Evolutionary conservation across 1,139 yeast genomes (phyloP).

Genomic region (Nakaseomyces uthaithaninus): DNA sequence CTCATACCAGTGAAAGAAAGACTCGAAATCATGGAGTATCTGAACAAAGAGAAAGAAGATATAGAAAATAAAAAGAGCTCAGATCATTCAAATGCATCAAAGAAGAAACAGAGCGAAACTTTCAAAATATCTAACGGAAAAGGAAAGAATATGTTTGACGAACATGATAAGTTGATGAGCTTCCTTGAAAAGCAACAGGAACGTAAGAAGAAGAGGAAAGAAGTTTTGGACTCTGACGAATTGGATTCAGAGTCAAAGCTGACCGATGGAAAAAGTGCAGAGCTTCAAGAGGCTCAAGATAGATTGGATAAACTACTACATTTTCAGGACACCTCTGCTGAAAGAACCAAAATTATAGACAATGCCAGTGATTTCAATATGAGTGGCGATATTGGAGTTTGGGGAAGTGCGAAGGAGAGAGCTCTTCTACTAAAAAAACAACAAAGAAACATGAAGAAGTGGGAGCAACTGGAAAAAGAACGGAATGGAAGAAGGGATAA

Average conservation of each 20-base stretch:
- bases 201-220: slow-evolving; percentile 21
- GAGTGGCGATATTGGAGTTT: slow-evolving; percentile 83
- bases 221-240: slow-evolving; percentile 24
- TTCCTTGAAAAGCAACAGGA: slow-evolving; percentile 37
- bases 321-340: slow-evolving; percentile 81
- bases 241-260: slow-evolving; percentile 18
- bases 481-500: slow-evolving; percentile 66
- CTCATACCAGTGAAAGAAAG: slow-evolving; percentile 55
- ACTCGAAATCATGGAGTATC: slow-evolving; percentile 45
- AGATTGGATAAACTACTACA: slow-evolving; percentile 63
- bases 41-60: slow-evolving; percentile 43
- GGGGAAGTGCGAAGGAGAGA: slow-evolving; percentile 87
- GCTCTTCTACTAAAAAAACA: slow-evolving; percentile 76
- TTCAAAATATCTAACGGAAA: slow-evolving; percentile 39
- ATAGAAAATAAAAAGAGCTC: slow-evolving; percentile 21
- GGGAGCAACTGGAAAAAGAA: slow-evolving; percentile 49
- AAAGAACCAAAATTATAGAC: slow-evolving; percentile 85
- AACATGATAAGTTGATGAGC: slow-evolving; percentile 57
- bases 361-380: slow-evolving; percentile 90
- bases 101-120: slow-evolving; percentile 19
- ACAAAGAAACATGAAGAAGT: slow-evolving; percentile 60
- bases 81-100: slow-evolving; percentile 10
- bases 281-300: slow-evolving; percentile 58
- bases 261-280: slow-evolving; percentile 38
- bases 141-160: slow-evolving; percentile 55